phyloP scores from a whole-genome alignment of 495 filamentous ascomycete species.

The Viridothelium virens region DNA sequence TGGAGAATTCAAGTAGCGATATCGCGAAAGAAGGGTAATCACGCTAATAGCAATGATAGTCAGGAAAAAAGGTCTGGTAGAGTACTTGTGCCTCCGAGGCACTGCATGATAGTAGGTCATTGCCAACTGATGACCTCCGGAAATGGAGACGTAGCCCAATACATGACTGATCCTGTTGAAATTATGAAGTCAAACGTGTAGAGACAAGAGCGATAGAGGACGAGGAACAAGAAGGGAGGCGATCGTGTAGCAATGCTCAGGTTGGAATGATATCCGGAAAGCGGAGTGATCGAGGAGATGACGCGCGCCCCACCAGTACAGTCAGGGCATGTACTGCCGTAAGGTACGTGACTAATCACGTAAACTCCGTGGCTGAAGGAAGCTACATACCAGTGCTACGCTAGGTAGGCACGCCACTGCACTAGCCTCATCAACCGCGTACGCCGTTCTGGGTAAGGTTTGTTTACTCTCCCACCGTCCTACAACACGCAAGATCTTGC shows the following conservation, averaged over 20 bases:
- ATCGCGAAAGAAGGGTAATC: slow-evolving; percentile 11
- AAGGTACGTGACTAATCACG: no score
- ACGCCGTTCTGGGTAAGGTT: not conserved
- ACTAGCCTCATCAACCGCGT: not conserved
- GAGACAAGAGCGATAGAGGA: not conserved
- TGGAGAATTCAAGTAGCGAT: not conserved
- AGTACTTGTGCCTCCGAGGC: slow-evolving; percentile 18
- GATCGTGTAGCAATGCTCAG: not conserved
- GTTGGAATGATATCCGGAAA: not conserved
- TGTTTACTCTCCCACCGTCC: not conserved
- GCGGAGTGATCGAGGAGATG: not conserved
- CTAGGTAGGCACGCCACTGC: not conserved
- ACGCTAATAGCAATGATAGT: slow-evolving; percentile 27
- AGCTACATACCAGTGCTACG: no score
- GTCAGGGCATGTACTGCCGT: no score
- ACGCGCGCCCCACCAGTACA: not conserved
- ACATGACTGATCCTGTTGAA: not conserved
- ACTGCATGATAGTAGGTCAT: not conserved
- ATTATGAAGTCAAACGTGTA: not conserved
- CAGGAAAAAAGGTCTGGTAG: slow-evolving; percentile 34
- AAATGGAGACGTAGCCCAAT: not conserved
- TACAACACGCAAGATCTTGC: no score
- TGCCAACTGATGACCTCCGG: not conserved
- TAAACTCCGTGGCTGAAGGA: no score
- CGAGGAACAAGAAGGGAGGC: not conserved